A percentile compares a stretch with the other conserved stretches of the same genome.
Conservation (phyloP, 352 stramenopile species). For the Chrysophaeum taylorii region DNA sequence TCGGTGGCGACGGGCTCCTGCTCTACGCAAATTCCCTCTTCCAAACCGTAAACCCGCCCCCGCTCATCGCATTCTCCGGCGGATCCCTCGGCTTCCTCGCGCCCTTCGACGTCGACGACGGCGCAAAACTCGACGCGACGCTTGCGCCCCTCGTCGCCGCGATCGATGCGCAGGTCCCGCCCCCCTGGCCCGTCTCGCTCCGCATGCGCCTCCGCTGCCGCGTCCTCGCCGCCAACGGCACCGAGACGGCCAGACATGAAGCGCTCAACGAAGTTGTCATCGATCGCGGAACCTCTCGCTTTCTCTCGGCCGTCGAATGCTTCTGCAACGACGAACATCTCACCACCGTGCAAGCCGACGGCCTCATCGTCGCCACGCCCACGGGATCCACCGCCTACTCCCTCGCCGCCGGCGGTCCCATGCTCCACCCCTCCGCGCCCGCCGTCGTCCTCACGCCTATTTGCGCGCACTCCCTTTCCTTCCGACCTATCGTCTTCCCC, state of each 20-base stretch:
- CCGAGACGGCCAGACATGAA: slow-evolving; percentile 54
- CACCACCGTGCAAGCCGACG: slow-evolving; percentile 85
- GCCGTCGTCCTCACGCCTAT: slow-evolving; percentile 96
- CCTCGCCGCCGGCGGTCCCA: slow-evolving; percentile 88
- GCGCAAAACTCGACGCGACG: background rate
- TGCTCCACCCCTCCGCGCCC: slow-evolving; percentile 91
- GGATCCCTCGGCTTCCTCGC: slow-evolving; percentile 91
- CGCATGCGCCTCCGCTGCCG: slow-evolving; percentile 56
- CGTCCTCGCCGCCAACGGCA: slow-evolving; percentile 38
- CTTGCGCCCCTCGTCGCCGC: no score
- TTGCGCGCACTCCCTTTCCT: slow-evolving; percentile 85
- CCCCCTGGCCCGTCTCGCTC: slow-evolving; percentile 38
- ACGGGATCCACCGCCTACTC: slow-evolving; percentile 96
- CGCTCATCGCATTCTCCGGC: slow-evolving; percentile 83
- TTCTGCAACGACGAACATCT: slow-evolving; percentile 90
- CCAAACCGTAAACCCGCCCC: slow-evolving; percentile 48
- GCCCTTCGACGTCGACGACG: slow-evolving; percentile 67
- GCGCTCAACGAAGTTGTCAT: slow-evolving; percentile 98
- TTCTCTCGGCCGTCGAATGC: slow-evolving; percentile 88
- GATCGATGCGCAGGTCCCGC: background rate
- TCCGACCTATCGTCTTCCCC: slow-evolving; percentile 58
- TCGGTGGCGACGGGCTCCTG: slow-evolving; percentile 84
- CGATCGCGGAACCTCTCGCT: slow-evolving; percentile 70
- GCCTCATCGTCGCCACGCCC: slow-evolving; percentile 95
- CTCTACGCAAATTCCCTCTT: slow-evolving; percentile 64